These are phyloP conservation scores for Pseudozyma tsukubaensis DNA, from an alignment of 1,284 basidiomycete species.

Conservation along the genomic window DNA sequence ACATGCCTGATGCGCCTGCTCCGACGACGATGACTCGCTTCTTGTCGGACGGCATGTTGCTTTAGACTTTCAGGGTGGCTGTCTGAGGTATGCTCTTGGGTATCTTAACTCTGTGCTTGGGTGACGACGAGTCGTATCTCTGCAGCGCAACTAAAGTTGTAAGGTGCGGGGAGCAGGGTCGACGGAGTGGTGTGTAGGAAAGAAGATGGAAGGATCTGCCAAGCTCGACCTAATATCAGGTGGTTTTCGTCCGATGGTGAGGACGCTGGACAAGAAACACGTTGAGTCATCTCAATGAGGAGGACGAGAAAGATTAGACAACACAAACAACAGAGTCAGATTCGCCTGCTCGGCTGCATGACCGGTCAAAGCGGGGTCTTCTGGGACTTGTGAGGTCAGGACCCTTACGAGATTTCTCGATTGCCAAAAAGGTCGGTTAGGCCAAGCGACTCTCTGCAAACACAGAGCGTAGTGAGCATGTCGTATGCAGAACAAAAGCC, in stretches of 20 bases:
- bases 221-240: no score
- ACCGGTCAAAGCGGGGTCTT: no score
- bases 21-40: conserved; percentile 64
- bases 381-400: no score
- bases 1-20: conserved; percentile 57
- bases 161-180: no score
- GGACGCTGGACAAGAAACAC: background rate
- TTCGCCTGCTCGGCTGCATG: no score
- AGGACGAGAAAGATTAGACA: background rate
- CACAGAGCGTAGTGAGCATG: no score
- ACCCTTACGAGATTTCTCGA: no score
- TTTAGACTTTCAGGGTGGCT: conserved; percentile 21
- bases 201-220: no score
- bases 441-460: no score
- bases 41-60: conserved; percentile 23
- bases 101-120: background rate
- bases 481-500: background rate
- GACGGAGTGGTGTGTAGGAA: no score
- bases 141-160: background rate
- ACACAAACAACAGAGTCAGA: no score
- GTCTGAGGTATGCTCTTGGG: background rate
- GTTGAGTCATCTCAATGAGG: background rate
- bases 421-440: background rate
- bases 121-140: background rate
- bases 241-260: background rate